A percentile compares a stretch with the other conserved stretches of the same genome.
These are phyloP conservation scores for Copromyces sp. DNA, from an alignment of 495 filamentous ascomycete species.

Conservation along the genomic window DNA sequence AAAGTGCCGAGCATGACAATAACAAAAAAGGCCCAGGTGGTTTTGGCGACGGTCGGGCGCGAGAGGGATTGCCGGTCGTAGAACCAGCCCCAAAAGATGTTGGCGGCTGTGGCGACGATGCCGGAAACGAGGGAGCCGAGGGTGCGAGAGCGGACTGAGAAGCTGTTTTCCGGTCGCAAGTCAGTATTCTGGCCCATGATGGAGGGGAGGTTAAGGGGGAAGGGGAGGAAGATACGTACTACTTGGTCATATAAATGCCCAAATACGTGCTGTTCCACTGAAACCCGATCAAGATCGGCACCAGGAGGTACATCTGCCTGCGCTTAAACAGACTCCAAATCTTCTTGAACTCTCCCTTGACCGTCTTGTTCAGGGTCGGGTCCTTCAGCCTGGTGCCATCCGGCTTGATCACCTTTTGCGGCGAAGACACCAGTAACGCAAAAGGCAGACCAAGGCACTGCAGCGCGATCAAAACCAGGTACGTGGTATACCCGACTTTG, in stretches of 20 bases:
- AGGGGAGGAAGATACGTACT: conserved; percentile 8
- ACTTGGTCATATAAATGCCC: conserved; percentile 49
- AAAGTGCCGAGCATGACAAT: conserved; percentile 26
- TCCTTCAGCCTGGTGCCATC: conserved; percentile 35
- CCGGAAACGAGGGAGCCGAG: conserved; percentile 40
- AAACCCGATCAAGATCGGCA: conserved; percentile 45
- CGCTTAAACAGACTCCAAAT: conserved; percentile 36
- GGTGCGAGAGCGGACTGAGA: conserved; percentile 44
- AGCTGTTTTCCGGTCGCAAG: conserved; percentile 10
- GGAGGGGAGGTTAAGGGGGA: not conserved
- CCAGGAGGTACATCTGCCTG: conserved; percentile 40
- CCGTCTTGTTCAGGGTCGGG: conserved; percentile 31
- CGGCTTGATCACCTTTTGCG: conserved; percentile 42
- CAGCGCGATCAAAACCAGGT: conserved; percentile 43
- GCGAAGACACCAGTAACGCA: conserved; percentile 40
- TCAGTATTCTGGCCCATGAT: not conserved
- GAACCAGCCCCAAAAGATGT: conserved; percentile 38
- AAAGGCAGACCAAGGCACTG: conserved; percentile 44
- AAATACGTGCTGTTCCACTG: conserved; percentile 47
- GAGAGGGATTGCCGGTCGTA: conserved; percentile 31
- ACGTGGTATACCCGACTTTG: conserved; percentile 45
- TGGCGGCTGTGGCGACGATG: conserved; percentile 37
- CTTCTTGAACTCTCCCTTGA: conserved; percentile 35
- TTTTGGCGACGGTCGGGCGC: conserved; percentile 23
- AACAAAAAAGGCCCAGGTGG: conserved; percentile 25